Conservation (phyloP, 176 grass and related monocot genomes). For the Tillandsia fasciculata region DNA sequence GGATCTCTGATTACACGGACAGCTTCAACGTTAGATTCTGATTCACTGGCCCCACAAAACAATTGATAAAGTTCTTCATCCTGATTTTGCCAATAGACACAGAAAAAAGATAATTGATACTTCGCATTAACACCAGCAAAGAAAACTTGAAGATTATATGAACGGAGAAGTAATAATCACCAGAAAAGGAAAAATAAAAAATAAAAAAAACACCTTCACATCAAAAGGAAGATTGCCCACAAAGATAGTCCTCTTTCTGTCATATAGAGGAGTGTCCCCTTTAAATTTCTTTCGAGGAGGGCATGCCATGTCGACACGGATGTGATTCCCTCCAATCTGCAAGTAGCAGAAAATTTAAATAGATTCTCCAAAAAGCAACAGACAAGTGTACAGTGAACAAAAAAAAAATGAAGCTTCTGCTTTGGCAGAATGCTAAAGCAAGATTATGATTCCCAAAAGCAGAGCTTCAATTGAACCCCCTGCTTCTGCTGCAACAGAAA, state of each 20-base stretch:
- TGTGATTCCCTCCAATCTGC: slow-evolving; percentile 87
- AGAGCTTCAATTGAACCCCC: too few species aligned
- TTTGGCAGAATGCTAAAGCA: too few species aligned
- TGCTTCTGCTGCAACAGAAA: too few species aligned
- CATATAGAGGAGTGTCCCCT: slow-evolving; percentile 79
- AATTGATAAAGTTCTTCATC: slow-evolving; percentile 92
- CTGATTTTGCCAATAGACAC: slow-evolving; percentile 31
- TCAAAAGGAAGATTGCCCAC: slow-evolving; percentile 96
- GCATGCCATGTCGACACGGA: slow-evolving; percentile 82
- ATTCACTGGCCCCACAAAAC: slow-evolving; percentile 51
- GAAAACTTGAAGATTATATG: background rate
- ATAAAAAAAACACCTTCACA: slow-evolving; percentile 49
- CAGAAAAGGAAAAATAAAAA: background rate
- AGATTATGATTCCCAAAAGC: too few species aligned
- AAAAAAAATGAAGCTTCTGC: too few species aligned
- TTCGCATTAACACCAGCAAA: background rate
- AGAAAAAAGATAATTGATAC: slow-evolving; percentile 16
- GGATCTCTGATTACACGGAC: slow-evolving; percentile 84
- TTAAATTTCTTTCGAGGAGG: slow-evolving; percentile 74
- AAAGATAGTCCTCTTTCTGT: slow-evolving; percentile 86
- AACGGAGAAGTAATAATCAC: background rate
- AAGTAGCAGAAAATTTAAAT: slow-evolving; percentile 22
- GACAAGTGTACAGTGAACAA: too few species aligned
- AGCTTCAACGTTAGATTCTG: slow-evolving; percentile 64
- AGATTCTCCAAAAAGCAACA: background rate